Evolutionary conservation across 2,329 filamentous ascomycete species (phyloP), one percentile per base, ranked within the genome.

Genomic region (Fusarium sambucinum): DNA sequence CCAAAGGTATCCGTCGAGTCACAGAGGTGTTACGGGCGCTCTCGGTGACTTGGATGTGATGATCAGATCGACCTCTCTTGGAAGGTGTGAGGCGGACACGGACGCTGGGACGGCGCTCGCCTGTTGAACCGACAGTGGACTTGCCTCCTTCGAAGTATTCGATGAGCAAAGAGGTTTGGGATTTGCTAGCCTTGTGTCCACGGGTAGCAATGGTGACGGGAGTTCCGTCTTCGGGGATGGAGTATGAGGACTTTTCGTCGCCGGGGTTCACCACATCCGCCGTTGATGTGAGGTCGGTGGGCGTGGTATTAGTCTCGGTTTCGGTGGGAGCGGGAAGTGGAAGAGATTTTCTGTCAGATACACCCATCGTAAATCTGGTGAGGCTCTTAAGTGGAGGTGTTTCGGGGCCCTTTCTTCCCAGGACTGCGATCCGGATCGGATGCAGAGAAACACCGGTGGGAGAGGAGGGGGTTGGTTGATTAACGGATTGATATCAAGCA

Each of bases 91-190:
- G 86, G 80, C 89, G 87, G 79, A 92, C 85, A 76, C 87, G 87
- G 55, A 97, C 93, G 77, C 93, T 97, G 14, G 94, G 94, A 72
- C 92, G 90, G 73, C 91, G 90, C 72, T 89, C 86, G 72, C 84
- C 84, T 73, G 84, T 84, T 58, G 86, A 82, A 41, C 80, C 77
- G 68, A 84, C 83, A 59, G 84, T 80, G 42, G 61, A 72, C 56
- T 92, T 94, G 67, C 90, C 89, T 71, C 89, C 92, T 81, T 97
- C 94, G 75, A 96, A 97, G 80, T 97, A 97, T 81, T 97, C 94
- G 75, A 97, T 97, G 74, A 97, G 85, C 70, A 97, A 85, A 58
- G 93, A 96, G 37, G 94, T 97, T 82, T 97, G 94, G 45, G 93
- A 97, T 73, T 87, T 81, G 76, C 82, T 86, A 66, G 83, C 75